Conservation (phyloP, 75 land plant genomes). For the Adiantum capillusveneris region DNA sequence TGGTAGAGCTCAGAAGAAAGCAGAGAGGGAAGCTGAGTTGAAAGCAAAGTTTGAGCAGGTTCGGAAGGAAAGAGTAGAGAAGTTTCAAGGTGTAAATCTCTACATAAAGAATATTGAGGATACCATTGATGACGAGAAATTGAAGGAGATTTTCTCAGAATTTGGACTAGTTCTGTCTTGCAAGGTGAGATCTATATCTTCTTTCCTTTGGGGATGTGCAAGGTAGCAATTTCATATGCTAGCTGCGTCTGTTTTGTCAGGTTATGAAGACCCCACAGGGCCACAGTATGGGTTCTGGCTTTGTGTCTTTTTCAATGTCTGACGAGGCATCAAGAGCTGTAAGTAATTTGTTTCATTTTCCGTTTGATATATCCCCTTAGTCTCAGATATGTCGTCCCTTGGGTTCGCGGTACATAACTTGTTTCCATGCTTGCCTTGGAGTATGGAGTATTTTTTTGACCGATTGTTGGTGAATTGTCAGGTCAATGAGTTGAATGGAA, state of each 20-base stretch:
- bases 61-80: slow-evolving; percentile 35
- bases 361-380: too few relatives aligned
- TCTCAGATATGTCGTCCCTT: too few relatives aligned
- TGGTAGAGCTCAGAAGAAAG: slow-evolving; percentile 61
- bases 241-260: slow-evolving; percentile 27
- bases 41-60: slow-evolving; percentile 40
- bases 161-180: slow-evolving; percentile 33
- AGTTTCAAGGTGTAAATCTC: slow-evolving; percentile 48
- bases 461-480: too few relatives aligned
- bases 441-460: too few relatives aligned
- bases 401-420: too few relatives aligned
- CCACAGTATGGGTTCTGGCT: slow-evolving; percentile 34
- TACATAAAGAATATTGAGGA: slow-evolving; percentile 49
- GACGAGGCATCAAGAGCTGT: slow-evolving; percentile 38
- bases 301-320: slow-evolving; percentile 28
- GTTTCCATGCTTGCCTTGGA: not conserved
- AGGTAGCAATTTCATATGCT: not conserved
- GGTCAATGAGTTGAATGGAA: slow-evolving; percentile 34
- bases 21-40: slow-evolving; percentile 68
- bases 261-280: slow-evolving; percentile 42
- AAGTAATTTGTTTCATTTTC: too few relatives aligned
- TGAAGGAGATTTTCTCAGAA: slow-evolving; percentile 27
- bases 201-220: too few relatives aligned
- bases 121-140: slow-evolving; percentile 27
- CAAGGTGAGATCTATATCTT: slow-evolving; percentile 35